phyloP scores from a whole-genome alignment of 2,329 filamentous ascomycete species.

The Monilinia fructigena region DNA sequence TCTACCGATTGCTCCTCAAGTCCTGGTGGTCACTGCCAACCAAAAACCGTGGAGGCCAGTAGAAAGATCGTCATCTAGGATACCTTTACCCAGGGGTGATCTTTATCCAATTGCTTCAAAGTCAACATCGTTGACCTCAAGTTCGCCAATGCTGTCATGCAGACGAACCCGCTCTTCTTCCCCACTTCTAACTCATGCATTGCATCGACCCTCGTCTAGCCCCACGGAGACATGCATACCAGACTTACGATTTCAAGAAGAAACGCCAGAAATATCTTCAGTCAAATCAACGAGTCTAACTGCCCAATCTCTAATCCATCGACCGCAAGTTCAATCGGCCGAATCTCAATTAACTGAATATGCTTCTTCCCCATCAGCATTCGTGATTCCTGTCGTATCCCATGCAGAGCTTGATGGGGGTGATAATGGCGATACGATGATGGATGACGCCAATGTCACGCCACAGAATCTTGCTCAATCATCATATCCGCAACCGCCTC shows the following conservation, averaged over 20 bases:
- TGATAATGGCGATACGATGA: constrained; percentile 34
- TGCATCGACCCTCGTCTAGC: constrained; percentile 13
- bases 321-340: background rate
- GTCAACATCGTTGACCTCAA: constrained; percentile 14
- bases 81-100: constrained; percentile 22
- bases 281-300: background rate
- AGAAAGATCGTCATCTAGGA: constrained; percentile 27
- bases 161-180: constrained; percentile 17
- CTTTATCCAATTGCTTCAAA: constrained; percentile 23
- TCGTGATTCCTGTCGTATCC: background rate
- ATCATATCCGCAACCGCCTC: background rate
- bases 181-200: constrained; percentile 18
- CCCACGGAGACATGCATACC: constrained; percentile 10
- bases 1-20: constrained; percentile 66
- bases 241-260: constrained; percentile 9
- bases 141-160: constrained; percentile 16
- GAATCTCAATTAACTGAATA: background rate
- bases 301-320: background rate
- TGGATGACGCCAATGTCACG: constrained; percentile 35
- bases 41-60: constrained; percentile 68
- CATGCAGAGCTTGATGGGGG: constrained; percentile 30
- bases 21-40: constrained; percentile 50
- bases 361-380: background rate
- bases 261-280: constrained; percentile 11
- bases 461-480: constrained; percentile 31